phyloP scores from a whole-genome alignment of 768 basidiomycete genomes.

The Lenzites betulinus region DNA sequence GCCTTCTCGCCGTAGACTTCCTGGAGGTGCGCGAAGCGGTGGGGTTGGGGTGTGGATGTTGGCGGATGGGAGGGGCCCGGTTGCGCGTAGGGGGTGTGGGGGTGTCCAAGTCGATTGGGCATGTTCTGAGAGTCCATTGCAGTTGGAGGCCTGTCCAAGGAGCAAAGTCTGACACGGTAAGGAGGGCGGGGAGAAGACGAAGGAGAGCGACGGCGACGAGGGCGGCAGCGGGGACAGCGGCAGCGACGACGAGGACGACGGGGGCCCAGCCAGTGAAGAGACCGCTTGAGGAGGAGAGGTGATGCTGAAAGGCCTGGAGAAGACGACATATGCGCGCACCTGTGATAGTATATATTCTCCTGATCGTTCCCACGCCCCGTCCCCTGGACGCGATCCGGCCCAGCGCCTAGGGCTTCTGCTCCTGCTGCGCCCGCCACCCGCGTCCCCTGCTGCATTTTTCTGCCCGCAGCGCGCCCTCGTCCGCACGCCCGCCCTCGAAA shows the following conservation, averaged over 20 bases:
- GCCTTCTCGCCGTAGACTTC: conserved; percentile 28
- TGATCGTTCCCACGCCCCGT: conserved; percentile 21
- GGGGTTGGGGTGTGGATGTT: background rate
- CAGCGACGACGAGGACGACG: conserved; percentile 3
- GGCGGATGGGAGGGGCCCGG: conserved; percentile 6
- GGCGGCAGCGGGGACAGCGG: conserved; percentile 17
- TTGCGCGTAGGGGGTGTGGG: conserved; percentile 17
- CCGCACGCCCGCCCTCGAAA: background rate
- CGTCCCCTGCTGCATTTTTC: background rate
- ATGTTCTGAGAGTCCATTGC: conserved; percentile 21
- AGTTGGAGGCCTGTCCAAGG: conserved; percentile 30
- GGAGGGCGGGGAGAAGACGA: conserved; percentile 7
- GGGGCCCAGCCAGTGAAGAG: conserved; percentile 16
- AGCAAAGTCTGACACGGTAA: background rate
- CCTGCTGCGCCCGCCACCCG: conserved; percentile 13
- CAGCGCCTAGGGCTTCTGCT: background rate
- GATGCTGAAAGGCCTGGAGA: conserved; percentile 21
- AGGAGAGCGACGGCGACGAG: conserved; percentile 14
- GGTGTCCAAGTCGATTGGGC: conserved; percentile 25
- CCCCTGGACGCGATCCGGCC: conserved; percentile 2
- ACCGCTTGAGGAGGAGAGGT: conserved; percentile 13
- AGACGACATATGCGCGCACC: conserved; percentile 8
- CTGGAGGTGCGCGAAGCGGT: conserved; percentile 19
- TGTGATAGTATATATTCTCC: conserved; percentile 19
- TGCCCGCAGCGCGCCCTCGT: background rate